Conservation (phyloP, 2,329 filamentous ascomycete genomes). For the Colletotrichum sp. region DNA sequence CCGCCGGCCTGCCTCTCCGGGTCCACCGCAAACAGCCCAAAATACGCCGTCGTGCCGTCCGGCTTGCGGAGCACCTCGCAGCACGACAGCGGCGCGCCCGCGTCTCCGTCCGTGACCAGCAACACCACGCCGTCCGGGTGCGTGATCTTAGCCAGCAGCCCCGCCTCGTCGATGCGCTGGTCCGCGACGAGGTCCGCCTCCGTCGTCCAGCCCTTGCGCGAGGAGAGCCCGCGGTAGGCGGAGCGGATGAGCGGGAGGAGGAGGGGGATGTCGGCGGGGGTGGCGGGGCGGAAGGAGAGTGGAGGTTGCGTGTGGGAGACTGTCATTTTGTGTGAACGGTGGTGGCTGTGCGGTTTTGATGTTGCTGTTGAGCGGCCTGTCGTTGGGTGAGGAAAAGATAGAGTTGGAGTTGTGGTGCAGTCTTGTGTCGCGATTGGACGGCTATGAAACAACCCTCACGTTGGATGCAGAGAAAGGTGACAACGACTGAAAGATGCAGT, state of each 20-base stretch:
- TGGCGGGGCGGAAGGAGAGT: slow-evolving; percentile 40
- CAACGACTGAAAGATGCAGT: not conserved
- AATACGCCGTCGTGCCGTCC: slow-evolving; percentile 32
- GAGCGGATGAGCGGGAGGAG: slow-evolving; percentile 45
- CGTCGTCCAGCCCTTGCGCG: slow-evolving; percentile 50
- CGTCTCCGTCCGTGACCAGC: slow-evolving; percentile 34
- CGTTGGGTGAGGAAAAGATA: accelerated
- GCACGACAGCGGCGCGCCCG: slow-evolving; percentile 40
- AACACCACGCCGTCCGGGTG: slow-evolving; percentile 40
- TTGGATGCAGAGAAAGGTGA: not conserved
- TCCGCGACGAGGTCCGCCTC: slow-evolving; percentile 49
- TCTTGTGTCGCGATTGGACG: not conserved
- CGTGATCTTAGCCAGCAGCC: slow-evolving; percentile 44
- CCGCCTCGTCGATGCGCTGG: slow-evolving; percentile 45
- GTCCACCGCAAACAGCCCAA: slow-evolving; percentile 55
- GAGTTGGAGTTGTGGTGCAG: not conserved
- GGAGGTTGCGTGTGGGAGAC: not conserved
- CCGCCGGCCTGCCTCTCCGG: slow-evolving; percentile 47
- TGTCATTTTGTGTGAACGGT: not conserved
- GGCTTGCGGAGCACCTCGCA: slow-evolving; percentile 42
- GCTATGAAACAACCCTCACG: not conserved
- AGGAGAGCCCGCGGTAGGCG: slow-evolving; percentile 48
- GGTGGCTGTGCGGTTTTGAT: not conserved
- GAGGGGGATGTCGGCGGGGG: slow-evolving; percentile 31
- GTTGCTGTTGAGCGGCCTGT: not conserved